Base-by-base conservation (phyloP, 2,329 filamentous ascomycete species). In the Alternaria conjuncta region DNA sequence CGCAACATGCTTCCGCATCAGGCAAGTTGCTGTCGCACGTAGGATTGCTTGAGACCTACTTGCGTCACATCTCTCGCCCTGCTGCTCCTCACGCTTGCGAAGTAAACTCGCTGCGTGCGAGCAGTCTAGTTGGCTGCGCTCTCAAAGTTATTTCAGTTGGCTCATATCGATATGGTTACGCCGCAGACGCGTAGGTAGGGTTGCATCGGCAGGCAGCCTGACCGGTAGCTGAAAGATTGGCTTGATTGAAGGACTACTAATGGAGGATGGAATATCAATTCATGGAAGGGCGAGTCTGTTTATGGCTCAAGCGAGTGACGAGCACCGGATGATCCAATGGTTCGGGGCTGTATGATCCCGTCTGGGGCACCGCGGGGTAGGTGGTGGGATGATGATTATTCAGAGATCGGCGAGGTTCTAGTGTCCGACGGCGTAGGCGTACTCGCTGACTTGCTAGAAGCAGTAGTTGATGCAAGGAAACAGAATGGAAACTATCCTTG, bases 291-390 rank as follows among this genome's bases (percentile, higher is more conserved):
- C 55, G 43, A 51, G 57, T 61, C 49, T 57, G 63, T 21, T 21
- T 12, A n/a, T 61, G 36, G 13, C 23, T 47, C 60, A 50, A 56
- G 57, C 47, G 53, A 47, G 30, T 57, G 62, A 55, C 55, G 64
- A 49, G 44, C 55, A 51, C 63, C 56, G 57, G 53, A 50, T 50
- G 55, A 67, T 60, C 61, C 68, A 65, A 55, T 45, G 36, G 55
- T 53, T 59, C 66, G 63, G 65, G 65, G 45, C 63, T 56, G 64
- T 45, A 45, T 28, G 60, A 59, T 55, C 30, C 63, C 57, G 64
- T 45, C 47, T 44, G 60, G 60, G 57, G 44, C 18, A 55, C 55
- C 68, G 71, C 64, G 71, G 70, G 71, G 70, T 64, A 64, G 57
- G 47, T 50, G 57, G 50, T 50, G 58, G 45, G 23, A 55, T 51